Evolutionary conservation across 148 eudicot genomes (phyloP), one percentile per base, ranked within the genome.

Genomic region (Rhododendron mucronatum): DNA sequence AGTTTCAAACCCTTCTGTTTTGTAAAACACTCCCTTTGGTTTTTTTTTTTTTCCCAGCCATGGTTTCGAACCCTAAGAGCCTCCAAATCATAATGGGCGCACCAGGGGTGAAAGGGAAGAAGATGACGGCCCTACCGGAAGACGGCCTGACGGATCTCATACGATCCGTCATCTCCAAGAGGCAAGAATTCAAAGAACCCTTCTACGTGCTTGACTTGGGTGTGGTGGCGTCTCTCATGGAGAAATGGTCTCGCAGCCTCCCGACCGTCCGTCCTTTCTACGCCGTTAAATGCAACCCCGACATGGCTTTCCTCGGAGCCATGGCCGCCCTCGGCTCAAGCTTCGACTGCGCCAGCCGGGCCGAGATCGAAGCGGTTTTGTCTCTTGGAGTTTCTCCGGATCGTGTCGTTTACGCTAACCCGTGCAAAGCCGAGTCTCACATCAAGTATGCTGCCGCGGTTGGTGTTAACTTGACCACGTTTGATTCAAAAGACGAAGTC

Each of bases 271-370:
- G 82, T 30, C 89, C 89, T 13, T 88, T 84, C 80, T 88, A 88
- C 73, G 89, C 89, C n/a, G 87, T 88, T 9, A 88, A 88, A 55
- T 88, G 89, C 67, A 88, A 88, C 45, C 87, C 89, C 0, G 65
- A 88, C 20, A 82, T 78, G 7, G 5, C 76, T 3, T 47, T 87
- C 18, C 86, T 87, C 14, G 57, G 74, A 1, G 79, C 80, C 5
- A 48, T 87, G 86, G 83, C 89, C 13, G 86, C 80, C 30, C 80
- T 87, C 0, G 89, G 87, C 23, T 50, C 87, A 14, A 35, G 55
- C 84, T 88, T 88, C 11, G 89, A 88, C 37, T 88, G 89, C 45
- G 89, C 89, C 15, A 88, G 89, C 73, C 65, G 51, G 33, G 87
- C 87, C 15, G 89, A 88, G 85, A 88, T 88, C 6, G 82, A 85